Conservation (phyloP, 2,329 filamentous ascomycete species). For the Calonectria hongkongensis region DNA sequence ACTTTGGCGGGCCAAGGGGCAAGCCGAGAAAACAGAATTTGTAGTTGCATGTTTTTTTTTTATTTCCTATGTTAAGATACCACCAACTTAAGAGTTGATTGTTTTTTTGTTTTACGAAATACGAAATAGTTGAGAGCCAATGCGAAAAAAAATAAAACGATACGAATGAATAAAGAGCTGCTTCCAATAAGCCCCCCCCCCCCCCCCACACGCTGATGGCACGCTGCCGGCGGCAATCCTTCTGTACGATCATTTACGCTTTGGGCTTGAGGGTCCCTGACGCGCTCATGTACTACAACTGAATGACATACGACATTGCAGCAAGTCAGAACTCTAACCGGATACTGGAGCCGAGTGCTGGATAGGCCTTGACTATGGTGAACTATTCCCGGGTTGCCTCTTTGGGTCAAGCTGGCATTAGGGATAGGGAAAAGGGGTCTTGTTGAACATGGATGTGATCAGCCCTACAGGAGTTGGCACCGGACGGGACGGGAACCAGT, state of each 20-base stretch:
- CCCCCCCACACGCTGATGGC: neutral
- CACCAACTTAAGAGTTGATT: slow-evolving; percentile 12
- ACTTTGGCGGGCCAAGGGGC: slow-evolving; percentile 14
- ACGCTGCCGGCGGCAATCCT: slow-evolving; percentile 4
- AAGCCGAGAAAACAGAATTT: slow-evolving; percentile 1
- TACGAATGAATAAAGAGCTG: neutral
- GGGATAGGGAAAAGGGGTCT: neutral
- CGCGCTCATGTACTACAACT: neutral
- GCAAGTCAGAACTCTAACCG: slow-evolving; percentile 18
- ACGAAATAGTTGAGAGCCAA: neutral
- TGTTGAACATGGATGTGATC: neutral
- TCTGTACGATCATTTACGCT: neutral
- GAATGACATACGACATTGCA: slow-evolving; percentile 18
- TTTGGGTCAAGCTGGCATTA: neutral
- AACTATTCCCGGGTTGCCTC: neutral
- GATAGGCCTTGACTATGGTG: neutral
- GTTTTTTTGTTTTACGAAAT: slow-evolving; percentile 4
- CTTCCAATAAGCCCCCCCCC: neutral
- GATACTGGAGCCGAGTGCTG: neutral
- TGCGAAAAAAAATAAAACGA: slow-evolving; percentile 7
- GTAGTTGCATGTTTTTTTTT: neutral
- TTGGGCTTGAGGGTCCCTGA: neutral
- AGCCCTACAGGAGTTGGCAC: neutral
- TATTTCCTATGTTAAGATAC: slow-evolving; percentile 12
- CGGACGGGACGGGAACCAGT: neutral